Evolutionary conservation across 176 grass and related monocot genomes (phyloP), one percentile per base, ranked within the genome.

Genomic region (Luzula sylvatica): DNA sequence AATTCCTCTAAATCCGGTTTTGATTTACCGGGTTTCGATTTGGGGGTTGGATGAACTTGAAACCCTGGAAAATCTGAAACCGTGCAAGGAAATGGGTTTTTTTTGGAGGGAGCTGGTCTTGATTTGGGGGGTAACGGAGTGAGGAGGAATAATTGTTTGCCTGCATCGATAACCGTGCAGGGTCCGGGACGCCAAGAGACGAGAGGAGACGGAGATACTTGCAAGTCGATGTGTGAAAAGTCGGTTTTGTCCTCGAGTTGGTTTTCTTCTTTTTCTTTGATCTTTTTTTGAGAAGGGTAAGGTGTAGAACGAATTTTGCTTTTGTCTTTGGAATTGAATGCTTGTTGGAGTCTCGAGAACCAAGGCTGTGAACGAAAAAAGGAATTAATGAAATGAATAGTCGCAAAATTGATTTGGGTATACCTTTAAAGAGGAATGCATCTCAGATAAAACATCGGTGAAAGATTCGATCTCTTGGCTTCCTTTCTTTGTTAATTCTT

Each of bases 161-260:
- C 81, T 23, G 74, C 55, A 28, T 90, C 92, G 14, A 35, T 8
- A 11, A 76, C 72, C 39, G 55, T 77, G 56, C 92, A 90, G 21
- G 75, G 24, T 45, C 78, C 85, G 8, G 68, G 23, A 71, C 78
- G 81, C 86, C 81, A 90, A 14, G 81, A 83, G 44, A 90, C 92
- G 29, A 98, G 92, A 14, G 92, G 81, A 53, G 92, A 98, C 82
- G 92, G 85, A 5, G 87, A 94, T 24, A 94, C 87, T 21, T 57
- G 30, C 61, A 58, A 50, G 38, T 67, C 72, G 23, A 75, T 50
- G 46, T 64, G 23, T 26, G 3, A 49, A 27, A 19, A 64, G 26
- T 64, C 11, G 3, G 26, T 50, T 64, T 50, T 59, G 65, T 3
- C 32, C 41, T 24, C 20, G 3, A 50, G 20, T 49, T 29, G 27